Base-by-base conservation (phyloP, 2,329 filamentous ascomycete species). In the Teratosphaeriaceae sp. region DNA sequence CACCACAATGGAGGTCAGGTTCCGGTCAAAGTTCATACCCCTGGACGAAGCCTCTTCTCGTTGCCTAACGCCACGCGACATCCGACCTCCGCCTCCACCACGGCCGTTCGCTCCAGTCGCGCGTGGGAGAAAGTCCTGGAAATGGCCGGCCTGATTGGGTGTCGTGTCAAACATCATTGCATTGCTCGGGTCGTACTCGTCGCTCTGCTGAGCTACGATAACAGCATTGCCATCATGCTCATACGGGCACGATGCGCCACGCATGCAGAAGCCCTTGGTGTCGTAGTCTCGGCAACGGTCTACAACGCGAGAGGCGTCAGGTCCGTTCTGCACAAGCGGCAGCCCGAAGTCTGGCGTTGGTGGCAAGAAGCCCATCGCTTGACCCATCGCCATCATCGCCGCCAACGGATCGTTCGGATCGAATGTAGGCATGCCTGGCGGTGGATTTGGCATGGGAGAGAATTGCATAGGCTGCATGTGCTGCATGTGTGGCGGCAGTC, bases 261-360 rank as follows among this genome's bases (percentile, higher is more conserved):
- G 69, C 5, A 79, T 73, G 57, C 85, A 89, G 55, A 76, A 86
- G 0, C 85, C 85, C 52, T 85, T 85, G 1, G 68, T 76, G 45
- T 87, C 82, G 54, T 84, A 88, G 60, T 87, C 81, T 44, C 76
- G 72, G 57, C 85, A 89, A 45, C 78, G 71, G 44, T 71, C 66
- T 54, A 42, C 64, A 52, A 46, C 58, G 55, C 53, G 67, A 12
- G 63, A 57, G 19, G 47, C 16, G 22, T 27, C 12, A 40, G 31
- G 40, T 18, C 43, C 26, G 27, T 30, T 16, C 46, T 40, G 41
- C 44, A 38, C 39, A 45, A 19, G 20, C 40, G 22, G 11, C 31
- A 13, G 43, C 9, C 39, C 44, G 30, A 29, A 46, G 49, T 40
- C 48, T 19, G 71, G 66, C 61, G 73, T 66, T 2, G 67, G 65